phyloP scores from a whole-genome alignment of 1,284 basidiomycete genomes.

The Sanghuangporus baumii region DNA sequence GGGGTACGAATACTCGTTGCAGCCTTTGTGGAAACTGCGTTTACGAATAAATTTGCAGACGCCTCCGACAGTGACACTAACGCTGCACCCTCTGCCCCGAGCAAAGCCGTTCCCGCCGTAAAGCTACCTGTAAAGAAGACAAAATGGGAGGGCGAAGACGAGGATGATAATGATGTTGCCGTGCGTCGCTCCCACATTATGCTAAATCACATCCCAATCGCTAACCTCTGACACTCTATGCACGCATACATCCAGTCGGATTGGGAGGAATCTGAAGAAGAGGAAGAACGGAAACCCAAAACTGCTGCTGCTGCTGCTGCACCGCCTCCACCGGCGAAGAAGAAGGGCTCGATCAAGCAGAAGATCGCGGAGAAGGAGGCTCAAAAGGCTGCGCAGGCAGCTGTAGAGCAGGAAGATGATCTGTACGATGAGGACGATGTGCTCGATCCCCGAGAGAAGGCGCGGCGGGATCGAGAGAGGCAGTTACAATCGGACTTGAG shows the following conservation, averaged over 20 bases:
- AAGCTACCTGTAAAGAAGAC: slow-evolving; percentile 41
- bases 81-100: slow-evolving; percentile 34
- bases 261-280: slow-evolving; percentile 86
- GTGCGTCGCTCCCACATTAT: slow-evolving; percentile 43
- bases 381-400: slow-evolving; percentile 43
- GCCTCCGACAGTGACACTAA: slow-evolving; percentile 44
- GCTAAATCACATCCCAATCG: slow-evolving; percentile 28
- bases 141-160: slow-evolving; percentile 88
- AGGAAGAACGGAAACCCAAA: slow-evolving; percentile 41
- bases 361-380: slow-evolving; percentile 90
- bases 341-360: slow-evolving; percentile 85
- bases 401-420: slow-evolving; percentile 31
- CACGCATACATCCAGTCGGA: slow-evolving; percentile 52
- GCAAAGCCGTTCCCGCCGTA: slow-evolving; percentile 30
- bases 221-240: background rate
- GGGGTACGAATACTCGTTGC: slow-evolving; percentile 29
- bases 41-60: slow-evolving; percentile 33
- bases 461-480: slow-evolving; percentile 65
- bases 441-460: slow-evolving; percentile 76
- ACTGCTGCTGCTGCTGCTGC: slow-evolving; percentile 34
- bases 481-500: slow-evolving; percentile 83
- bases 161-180: slow-evolving; percentile 51
- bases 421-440: slow-evolving; percentile 73
- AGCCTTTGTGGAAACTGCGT: slow-evolving; percentile 13
- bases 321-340: slow-evolving; percentile 66